These are phyloP conservation scores for Acanthamoeba lenticulata DNA, from an alignment of 208 protist species.

Conservation along the genomic window DNA sequence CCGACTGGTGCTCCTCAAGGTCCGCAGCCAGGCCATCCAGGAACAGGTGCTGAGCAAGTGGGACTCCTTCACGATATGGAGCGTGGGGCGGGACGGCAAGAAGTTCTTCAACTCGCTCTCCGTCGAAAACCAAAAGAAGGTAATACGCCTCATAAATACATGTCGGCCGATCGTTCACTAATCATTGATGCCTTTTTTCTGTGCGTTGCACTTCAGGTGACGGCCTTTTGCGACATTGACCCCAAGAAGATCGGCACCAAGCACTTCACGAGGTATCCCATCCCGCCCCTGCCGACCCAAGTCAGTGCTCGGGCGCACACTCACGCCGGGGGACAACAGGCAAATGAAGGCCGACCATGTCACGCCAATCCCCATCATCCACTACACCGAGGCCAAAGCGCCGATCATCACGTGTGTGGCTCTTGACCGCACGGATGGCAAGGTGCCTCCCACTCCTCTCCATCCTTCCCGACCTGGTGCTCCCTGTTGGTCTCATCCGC, in stretches of 20 bases:
- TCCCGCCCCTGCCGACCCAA: no score
- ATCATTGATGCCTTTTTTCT: not conserved
- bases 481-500: not conserved
- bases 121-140: conserved; percentile 39
- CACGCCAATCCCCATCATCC: conserved; percentile 28
- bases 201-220: not conserved
- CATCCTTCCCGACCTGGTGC: not conserved
- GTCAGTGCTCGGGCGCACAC: no score
- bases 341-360: conserved; percentile 30
- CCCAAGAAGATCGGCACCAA: conserved; percentile 41
- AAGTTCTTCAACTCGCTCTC: conserved; percentile 59
- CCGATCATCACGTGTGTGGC: conserved; percentile 40
- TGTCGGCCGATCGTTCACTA: no score
- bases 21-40: conserved; percentile 18
- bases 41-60: conserved; percentile 55
- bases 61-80: conserved; percentile 58
- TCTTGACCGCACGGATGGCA: not conserved
- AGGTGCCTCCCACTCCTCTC: not conserved
- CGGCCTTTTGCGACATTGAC: conserved; percentile 47
- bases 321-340: not conserved
- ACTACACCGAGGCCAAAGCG: conserved; percentile 40
- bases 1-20: conserved; percentile 38
- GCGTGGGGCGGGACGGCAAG: conserved; percentile 40
- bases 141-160: not conserved
- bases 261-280: not conserved